A percentile compares a stretch with the other conserved stretches of the same genome.
These are phyloP conservation scores for Ceratocystis lukuohia DNA, from an alignment of 2,329 filamentous ascomycete genomes.

Conservation along the genomic window DNA sequence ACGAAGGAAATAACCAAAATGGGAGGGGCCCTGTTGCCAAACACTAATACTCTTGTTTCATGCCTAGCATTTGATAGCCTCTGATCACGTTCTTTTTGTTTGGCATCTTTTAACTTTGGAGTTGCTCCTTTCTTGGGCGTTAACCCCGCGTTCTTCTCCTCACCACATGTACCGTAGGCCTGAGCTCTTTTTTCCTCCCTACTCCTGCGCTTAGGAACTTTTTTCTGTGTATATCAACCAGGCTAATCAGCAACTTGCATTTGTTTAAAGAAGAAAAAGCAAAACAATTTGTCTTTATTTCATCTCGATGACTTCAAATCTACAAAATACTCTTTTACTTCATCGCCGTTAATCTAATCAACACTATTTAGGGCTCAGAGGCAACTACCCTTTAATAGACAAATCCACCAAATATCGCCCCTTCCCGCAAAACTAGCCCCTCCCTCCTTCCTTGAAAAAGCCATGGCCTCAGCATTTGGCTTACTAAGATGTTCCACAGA, in stretches of 20 bases:
- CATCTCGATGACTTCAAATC: neutral
- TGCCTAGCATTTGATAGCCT: neutral
- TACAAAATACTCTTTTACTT: neutral
- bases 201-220: neutral
- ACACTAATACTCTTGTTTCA: no score
- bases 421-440: conserved; percentile 1
- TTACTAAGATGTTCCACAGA: conserved; percentile 12
- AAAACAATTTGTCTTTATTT: neutral
- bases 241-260: no score
- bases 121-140: neutral
- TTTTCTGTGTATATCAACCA: no score
- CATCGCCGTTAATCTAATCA: neutral
- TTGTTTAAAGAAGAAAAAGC: no score
- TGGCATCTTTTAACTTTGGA: neutral
- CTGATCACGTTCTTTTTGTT: neutral
- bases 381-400: neutral
- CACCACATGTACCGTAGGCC: neutral
- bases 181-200: neutral
- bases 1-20: neutral
- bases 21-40: neutral
- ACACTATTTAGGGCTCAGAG: neutral
- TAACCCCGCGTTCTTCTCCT: neutral
- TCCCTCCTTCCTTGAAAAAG: conserved; percentile 1
- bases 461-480: conserved; percentile 2
- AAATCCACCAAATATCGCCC: neutral